These are phyloP conservation scores for Excoecaria cochinchinensis DNA, from an alignment of 345 rosid species.

Conservation along the genomic window DNA sequence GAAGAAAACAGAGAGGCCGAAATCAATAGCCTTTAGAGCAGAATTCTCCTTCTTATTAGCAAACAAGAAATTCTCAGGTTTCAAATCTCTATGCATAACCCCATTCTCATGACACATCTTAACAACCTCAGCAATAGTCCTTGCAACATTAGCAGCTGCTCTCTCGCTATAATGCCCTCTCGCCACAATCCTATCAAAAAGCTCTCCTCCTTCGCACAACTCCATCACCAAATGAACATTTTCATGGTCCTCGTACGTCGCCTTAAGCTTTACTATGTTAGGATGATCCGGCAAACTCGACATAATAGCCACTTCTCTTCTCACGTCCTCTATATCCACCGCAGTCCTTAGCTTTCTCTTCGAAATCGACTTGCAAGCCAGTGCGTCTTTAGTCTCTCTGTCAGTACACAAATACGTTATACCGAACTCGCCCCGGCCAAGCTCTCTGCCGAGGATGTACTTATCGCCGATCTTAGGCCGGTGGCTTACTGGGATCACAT, in stretches of 20 bases:
- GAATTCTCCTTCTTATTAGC: constrained; percentile 89
- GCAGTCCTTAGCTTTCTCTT: constrained; percentile 89
- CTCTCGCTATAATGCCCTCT: constrained; percentile 94
- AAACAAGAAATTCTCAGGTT: constrained; percentile 92
- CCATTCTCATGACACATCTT: constrained; percentile 91
- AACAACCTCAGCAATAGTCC: constrained; percentile 87
- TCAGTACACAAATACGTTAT: constrained; percentile 91
- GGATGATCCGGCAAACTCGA: constrained; percentile 81
- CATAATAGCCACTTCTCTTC: constrained; percentile 92
- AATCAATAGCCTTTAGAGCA: constrained; percentile 81
- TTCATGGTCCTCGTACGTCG: constrained; percentile 85
- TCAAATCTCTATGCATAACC: constrained; percentile 90
- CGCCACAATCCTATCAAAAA: constrained; percentile 92
- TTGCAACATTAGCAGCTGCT: constrained; percentile 77
- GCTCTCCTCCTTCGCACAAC: constrained; percentile 94
- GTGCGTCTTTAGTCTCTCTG: constrained; percentile 59
- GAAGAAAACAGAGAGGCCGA: constrained; percentile 84
- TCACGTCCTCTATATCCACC: constrained; percentile 82
- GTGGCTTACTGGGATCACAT: constrained; percentile 54
- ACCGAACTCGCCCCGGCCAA: constrained; percentile 96
- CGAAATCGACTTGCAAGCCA: constrained; percentile 90
- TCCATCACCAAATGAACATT: constrained; percentile 96
- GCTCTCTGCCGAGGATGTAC: constrained; percentile 78
- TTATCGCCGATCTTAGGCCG: constrained; percentile 77
- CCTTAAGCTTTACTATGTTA: constrained; percentile 81